These are phyloP conservation scores for Talaromyces borbonicus DNA, from an alignment of 495 filamentous ascomycete genomes.

Conservation along the genomic window DNA sequence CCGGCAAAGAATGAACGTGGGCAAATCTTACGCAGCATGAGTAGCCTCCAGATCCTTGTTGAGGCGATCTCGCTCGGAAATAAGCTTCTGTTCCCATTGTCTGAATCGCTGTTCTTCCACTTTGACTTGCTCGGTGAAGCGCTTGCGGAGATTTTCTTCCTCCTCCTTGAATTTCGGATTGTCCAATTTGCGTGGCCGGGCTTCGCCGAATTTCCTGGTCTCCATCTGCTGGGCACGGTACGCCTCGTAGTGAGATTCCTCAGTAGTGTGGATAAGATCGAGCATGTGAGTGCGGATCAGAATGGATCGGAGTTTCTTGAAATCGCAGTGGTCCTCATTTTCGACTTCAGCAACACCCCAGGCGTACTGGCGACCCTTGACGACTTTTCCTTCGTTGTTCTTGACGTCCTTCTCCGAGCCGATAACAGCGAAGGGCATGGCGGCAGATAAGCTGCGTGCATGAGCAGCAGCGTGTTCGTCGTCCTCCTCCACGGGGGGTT, in stretches of 20 bases:
- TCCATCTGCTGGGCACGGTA: slow-evolving; percentile 99
- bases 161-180: slow-evolving; percentile 99
- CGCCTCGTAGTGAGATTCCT: slow-evolving; percentile 97
- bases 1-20: neutral
- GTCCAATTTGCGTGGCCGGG: slow-evolving; percentile 91
- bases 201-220: slow-evolving; percentile 98
- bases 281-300: slow-evolving; percentile 99
- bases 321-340: slow-evolving; percentile 99
- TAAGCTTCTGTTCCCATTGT: slow-evolving; percentile 99
- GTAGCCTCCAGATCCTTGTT: slow-evolving; percentile 99
- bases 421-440: slow-evolving; percentile 98
- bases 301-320: slow-evolving; percentile 99
- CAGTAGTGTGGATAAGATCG: slow-evolving; percentile 97
- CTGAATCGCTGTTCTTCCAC: slow-evolving; percentile 97
- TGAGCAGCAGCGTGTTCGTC: slow-evolving; percentile 93
- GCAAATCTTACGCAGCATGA: slow-evolving; percentile 68
- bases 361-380: slow-evolving; percentile 97
- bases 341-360: slow-evolving; percentile 99
- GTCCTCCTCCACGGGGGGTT: slow-evolving; percentile 93
- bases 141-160: slow-evolving; percentile 93
- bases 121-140: slow-evolving; percentile 99
- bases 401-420: slow-evolving; percentile 99
- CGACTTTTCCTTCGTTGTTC: slow-evolving; percentile 85
- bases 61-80: slow-evolving; percentile 90
- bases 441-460: slow-evolving; percentile 83